These are phyloP conservation scores for Ascoidea asiatica DNA, from an alignment of 805 yeast species.

Conservation along the genomic window DNA sequence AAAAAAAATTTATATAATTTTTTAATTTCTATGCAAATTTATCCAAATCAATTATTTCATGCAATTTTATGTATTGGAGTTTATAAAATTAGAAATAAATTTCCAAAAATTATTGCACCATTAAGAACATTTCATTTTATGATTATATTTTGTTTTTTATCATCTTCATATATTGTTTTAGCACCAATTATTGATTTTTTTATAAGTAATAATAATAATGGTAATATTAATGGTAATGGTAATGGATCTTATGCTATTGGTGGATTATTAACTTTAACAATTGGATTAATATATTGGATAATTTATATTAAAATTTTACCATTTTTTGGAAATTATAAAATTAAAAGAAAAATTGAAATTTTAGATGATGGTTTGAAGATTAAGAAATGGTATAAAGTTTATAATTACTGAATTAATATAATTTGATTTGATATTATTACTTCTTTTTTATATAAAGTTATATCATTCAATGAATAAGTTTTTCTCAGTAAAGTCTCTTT, in stretches of 20 bases:
- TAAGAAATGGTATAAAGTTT: background rate
- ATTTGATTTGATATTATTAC: too few relatives aligned
- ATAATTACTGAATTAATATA: too few relatives aligned
- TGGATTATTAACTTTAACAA: conserved; percentile 1
- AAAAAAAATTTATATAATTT: conserved; percentile 12
- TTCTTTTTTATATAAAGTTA: too few relatives aligned
- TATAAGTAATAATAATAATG: background rate
- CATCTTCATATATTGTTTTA: conserved; percentile 3
- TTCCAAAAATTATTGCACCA: conserved; percentile 30
- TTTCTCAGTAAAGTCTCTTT: too few relatives aligned
- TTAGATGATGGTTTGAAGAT: conserved; percentile 1
- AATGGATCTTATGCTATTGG: conserved; percentile 2
- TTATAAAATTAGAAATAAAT: conserved; percentile 27
- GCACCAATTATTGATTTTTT: conserved; percentile 3
- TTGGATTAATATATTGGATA: conserved; percentile 4
- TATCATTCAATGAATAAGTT: too few relatives aligned
- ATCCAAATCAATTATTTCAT: conserved; percentile 24
- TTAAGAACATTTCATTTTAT: conserved; percentile 20
- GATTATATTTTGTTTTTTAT: conserved; percentile 3
- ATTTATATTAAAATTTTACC: conserved; percentile 4
- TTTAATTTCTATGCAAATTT: conserved; percentile 18
- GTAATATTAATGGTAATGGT: background rate
- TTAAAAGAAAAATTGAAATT: background rate
- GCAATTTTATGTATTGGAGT: conserved; percentile 35
- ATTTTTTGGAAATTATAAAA: background rate